These are phyloP conservation scores for Teratosphaeria zuluensis DNA, from an alignment of 2,329 filamentous ascomycete species.

Conservation along the genomic window DNA sequence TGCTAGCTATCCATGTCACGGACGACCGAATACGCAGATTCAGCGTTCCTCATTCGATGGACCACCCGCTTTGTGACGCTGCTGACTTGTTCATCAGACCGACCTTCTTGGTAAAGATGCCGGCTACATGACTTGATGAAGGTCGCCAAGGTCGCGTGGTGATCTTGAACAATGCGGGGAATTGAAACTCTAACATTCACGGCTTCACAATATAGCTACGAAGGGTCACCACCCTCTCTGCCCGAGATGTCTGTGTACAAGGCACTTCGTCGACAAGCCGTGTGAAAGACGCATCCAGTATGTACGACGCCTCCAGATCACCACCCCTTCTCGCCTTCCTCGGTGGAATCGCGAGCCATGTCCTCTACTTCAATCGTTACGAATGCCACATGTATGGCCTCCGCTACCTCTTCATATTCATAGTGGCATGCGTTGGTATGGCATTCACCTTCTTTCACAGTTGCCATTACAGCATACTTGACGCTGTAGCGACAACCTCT, in stretches of 20 bases:
- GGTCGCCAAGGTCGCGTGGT: too few relatives aligned
- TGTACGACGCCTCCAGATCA: not conserved
- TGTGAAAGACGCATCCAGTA: not conserved
- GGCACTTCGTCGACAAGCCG: too few relatives aligned
- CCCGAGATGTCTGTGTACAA: not conserved
- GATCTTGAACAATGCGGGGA: too few relatives aligned
- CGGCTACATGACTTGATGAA: too few relatives aligned
- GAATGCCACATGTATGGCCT: slow-evolving; percentile 22
- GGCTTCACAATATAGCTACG: too few relatives aligned
- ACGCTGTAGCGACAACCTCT: not conserved
- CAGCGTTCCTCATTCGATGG: too few relatives aligned
- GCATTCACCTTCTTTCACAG: slow-evolving; percentile 10
- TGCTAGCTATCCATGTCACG: too few relatives aligned
- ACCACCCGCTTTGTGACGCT: too few relatives aligned
- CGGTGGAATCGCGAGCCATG: slow-evolving; percentile 10
- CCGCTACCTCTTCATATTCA: slow-evolving; percentile 14
- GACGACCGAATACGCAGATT: too few relatives aligned
- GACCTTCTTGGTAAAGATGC: too few relatives aligned
- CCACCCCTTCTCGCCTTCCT: not conserved
- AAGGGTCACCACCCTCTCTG: not conserved
- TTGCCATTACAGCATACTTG: slow-evolving; percentile 4
- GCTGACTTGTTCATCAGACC: too few relatives aligned
- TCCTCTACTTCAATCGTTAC: slow-evolving; percentile 17
- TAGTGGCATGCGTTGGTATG: slow-evolving; percentile 8
- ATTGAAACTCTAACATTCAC: too few relatives aligned